These are phyloP conservation scores for Barnettozyma vustinii DNA, from an alignment of 805 yeast species.

Conservation along the genomic window DNA sequence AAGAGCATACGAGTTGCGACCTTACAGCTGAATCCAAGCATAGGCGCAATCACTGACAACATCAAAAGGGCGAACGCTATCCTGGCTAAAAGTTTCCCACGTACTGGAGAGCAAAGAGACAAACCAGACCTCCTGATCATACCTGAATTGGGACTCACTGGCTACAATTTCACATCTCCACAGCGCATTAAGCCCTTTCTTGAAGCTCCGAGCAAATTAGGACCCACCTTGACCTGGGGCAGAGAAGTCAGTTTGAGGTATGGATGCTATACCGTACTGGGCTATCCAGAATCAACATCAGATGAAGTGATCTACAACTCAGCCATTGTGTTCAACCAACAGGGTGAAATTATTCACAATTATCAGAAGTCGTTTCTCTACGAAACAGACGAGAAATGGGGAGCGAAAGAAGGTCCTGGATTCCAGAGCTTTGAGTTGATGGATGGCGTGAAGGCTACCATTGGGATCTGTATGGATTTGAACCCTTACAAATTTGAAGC, in stretches of 20 bases:
- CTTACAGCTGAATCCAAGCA: conserved; percentile 60
- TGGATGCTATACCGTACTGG: conserved; percentile 66
- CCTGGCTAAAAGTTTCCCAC: conserved; percentile 19
- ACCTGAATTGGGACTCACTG: conserved; percentile 83
- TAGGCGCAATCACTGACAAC: conserved; percentile 57
- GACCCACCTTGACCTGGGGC: conserved; percentile 55
- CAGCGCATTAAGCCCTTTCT: conserved; percentile 50
- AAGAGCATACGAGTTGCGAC: conserved; percentile 49
- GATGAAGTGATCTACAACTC: conserved; percentile 52
- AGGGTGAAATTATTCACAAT: conserved; percentile 54
- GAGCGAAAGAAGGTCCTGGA: conserved; percentile 58
- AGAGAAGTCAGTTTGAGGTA: conserved; percentile 41
- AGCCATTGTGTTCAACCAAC: conserved; percentile 56
- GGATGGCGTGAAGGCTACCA: conserved; percentile 38
- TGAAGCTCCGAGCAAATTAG: conserved; percentile 38
- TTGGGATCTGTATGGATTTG: conserved; percentile 94
- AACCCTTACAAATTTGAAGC: conserved; percentile 83
- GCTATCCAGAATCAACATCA: conserved; percentile 62
- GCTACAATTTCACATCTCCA: conserved; percentile 58
- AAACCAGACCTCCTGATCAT: conserved; percentile 63
- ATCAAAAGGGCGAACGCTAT: conserved; percentile 37
- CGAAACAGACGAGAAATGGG: conserved; percentile 78
- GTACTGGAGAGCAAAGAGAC: conserved; percentile 13
- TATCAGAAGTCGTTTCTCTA: conserved; percentile 76
- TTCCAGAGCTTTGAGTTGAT: conserved; percentile 43